phyloP scores from a whole-genome alignment of 768 basidiomycete genomes.

The Nidula microcarpa region DNA sequence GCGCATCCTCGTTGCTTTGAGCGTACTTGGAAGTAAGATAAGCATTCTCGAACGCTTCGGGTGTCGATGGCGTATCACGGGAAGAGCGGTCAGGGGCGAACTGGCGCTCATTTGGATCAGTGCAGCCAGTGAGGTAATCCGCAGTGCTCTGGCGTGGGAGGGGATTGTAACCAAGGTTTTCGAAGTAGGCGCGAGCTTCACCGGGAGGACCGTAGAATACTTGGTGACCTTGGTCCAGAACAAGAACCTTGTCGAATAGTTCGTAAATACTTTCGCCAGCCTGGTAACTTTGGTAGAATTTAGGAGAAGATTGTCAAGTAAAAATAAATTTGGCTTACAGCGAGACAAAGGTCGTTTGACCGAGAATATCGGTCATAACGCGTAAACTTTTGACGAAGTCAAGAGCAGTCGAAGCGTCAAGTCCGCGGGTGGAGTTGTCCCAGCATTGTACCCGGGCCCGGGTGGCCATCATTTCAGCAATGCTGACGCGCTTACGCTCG shows the following conservation, averaged over 20 bases:
- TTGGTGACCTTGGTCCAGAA: slow-evolving; percentile 77
- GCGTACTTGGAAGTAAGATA: slow-evolving; percentile 50
- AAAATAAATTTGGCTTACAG: slow-evolving; percentile 38
- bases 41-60: slow-evolving; percentile 62
- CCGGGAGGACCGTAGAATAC: slow-evolving; percentile 76
- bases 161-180: slow-evolving; percentile 65
- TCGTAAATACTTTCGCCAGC: slow-evolving; percentile 78
- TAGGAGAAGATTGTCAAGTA: not conserved
- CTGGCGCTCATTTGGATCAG: slow-evolving; percentile 83
- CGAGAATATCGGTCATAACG: slow-evolving; percentile 79
- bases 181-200: slow-evolving; percentile 78
- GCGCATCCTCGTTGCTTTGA: slow-evolving; percentile 36
- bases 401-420: slow-evolving; percentile 85
- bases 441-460: slow-evolving; percentile 78
- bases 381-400: slow-evolving; percentile 81
- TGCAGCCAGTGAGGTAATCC: slow-evolving; percentile 82
- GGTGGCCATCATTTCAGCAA: slow-evolving; percentile 85
- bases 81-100: slow-evolving; percentile 61
- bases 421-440: slow-evolving; percentile 80
- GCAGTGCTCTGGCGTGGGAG: slow-evolving; percentile 83
- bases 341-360: slow-evolving; percentile 77
- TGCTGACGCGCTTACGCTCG: slow-evolving; percentile 76
- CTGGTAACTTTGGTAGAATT: slow-evolving; percentile 51
- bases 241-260: slow-evolving; percentile 84
- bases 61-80: slow-evolving; percentile 60